Percentiles rank a stretch among this genome's conserved stretches.
These are phyloP conservation scores for Aspergillus quadricinctus DNA, from an alignment of 2,329 filamentous ascomycete species.

Conservation along the genomic window DNA sequence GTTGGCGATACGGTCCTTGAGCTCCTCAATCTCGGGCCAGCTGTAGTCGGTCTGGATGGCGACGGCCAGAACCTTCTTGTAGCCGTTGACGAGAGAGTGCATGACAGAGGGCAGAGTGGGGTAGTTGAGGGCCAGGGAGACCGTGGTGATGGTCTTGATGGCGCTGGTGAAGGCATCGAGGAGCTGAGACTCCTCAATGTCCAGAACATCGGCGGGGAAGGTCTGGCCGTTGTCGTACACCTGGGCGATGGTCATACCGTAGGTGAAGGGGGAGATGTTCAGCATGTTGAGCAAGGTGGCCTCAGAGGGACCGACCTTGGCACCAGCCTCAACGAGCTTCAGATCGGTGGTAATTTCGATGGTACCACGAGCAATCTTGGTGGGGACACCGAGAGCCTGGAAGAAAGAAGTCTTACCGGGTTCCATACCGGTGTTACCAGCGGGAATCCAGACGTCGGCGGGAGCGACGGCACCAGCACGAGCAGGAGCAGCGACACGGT, in stretches of 20 bases:
- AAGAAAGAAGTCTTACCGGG: conserved; percentile 99
- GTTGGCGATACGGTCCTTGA: conserved; percentile 99
- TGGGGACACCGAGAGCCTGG: conserved; percentile 99
- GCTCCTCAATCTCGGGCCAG: conserved; percentile 93
- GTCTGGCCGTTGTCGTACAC: conserved; percentile 97
- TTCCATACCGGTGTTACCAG: conserved; percentile 99
- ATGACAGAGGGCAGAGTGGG: conserved; percentile 94
- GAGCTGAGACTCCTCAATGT: conserved; percentile 93
- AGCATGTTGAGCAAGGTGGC: conserved; percentile 99
- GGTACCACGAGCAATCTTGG: conserved; percentile 99
- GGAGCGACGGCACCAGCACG: conserved; percentile 97
- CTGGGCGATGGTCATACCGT: conserved; percentile 93
- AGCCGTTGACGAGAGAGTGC: conserved; percentile 93
- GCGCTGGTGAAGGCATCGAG: conserved; percentile 75
- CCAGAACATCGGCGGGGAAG: conserved; percentile 80
- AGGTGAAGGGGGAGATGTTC: conserved; percentile 99
- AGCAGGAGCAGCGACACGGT: conserved; percentile 96
- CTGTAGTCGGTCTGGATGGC: conserved; percentile 85
- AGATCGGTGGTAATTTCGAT: conserved; percentile 99
- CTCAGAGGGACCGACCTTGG: conserved; percentile 97
- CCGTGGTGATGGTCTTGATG: conserved; percentile 78
- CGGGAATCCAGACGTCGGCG: conserved; percentile 87
- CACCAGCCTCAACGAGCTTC: conserved; percentile 90
- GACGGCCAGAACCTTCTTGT: conserved; percentile 90
- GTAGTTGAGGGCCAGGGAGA: conserved; percentile 92